These are phyloP conservation scores for Populus simonii DNA, from an alignment of 345 rosid species.

Conservation along the genomic window DNA sequence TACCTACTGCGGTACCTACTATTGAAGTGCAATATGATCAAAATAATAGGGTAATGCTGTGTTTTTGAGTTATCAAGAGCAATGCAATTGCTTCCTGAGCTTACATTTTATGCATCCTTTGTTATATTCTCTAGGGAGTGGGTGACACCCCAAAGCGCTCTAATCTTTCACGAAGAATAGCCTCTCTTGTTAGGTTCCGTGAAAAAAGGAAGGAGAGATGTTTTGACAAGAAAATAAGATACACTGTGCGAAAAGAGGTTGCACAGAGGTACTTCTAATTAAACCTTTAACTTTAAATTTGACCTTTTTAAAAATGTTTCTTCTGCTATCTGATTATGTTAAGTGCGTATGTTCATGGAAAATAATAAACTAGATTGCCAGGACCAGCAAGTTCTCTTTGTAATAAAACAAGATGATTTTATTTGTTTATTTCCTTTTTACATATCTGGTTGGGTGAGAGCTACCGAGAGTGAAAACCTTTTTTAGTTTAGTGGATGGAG, in stretches of 20 bases:
- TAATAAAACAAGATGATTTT: too few relatives aligned
- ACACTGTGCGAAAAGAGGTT: constrained; percentile 68
- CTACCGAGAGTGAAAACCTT: background rate
- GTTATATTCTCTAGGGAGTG: constrained; percentile 32
- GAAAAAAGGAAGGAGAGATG: constrained; percentile 78
- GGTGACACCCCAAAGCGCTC: constrained; percentile 47
- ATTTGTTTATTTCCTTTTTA: background rate
- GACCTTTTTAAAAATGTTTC: background rate
- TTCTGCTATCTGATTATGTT: background rate
- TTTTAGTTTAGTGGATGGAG: background rate
- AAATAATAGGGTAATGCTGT: constrained; percentile 38
- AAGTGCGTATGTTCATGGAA: background rate
- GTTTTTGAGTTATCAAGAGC: background rate
- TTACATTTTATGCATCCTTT: constrained; percentile 13
- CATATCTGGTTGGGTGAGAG: background rate
- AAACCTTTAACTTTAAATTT: background rate
- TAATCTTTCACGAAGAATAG: constrained; percentile 63
- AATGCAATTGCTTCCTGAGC: background rate
- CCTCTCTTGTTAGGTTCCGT: constrained; percentile 71
- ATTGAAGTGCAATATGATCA: constrained; percentile 46
- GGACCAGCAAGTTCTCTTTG: background rate
- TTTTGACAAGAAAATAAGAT: constrained; percentile 76
- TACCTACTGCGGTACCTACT: constrained; percentile 53
- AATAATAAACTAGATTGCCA: background rate
- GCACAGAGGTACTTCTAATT: constrained; percentile 52